These are phyloP conservation scores for Acanthamoeba divionensis DNA, from an alignment of 208 protist genomes.

Conservation along the genomic window DNA sequence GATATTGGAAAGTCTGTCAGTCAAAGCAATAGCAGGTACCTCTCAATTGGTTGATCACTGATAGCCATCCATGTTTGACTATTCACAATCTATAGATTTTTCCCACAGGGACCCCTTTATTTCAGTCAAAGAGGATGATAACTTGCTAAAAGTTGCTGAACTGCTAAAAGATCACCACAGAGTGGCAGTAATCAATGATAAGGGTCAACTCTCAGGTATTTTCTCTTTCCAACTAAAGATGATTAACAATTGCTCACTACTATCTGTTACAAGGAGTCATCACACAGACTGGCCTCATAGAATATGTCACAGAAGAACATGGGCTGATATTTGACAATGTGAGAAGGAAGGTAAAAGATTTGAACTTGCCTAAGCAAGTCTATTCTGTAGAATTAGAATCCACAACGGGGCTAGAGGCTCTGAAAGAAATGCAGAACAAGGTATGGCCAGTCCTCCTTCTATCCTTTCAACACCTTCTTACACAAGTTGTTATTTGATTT, in stretches of 20 bases:
- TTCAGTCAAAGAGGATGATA: background rate
- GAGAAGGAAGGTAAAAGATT: background rate
- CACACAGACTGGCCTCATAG: background rate
- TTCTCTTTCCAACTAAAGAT: background rate
- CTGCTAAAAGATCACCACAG: background rate
- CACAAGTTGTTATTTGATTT: background rate
- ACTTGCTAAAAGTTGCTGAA: background rate
- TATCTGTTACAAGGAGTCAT: background rate
- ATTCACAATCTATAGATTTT: background rate
- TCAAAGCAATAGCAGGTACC: background rate
- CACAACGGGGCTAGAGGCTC: background rate
- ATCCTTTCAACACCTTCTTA: background rate
- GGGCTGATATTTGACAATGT: background rate
- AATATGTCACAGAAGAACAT: constrained; percentile 3
- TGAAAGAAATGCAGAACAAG: background rate
- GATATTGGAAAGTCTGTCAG: background rate
- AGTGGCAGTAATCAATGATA: background rate
- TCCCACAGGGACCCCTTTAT: constrained; percentile 20
- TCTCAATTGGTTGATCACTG: background rate
- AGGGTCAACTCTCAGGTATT: background rate
- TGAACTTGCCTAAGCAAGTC: background rate
- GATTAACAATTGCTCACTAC: background rate
- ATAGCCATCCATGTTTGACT: background rate
- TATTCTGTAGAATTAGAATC: background rate
- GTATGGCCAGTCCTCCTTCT: background rate